Base-by-base conservation (phyloP, 208 protist genomes). In the Wallacemonas sp. region DNA sequence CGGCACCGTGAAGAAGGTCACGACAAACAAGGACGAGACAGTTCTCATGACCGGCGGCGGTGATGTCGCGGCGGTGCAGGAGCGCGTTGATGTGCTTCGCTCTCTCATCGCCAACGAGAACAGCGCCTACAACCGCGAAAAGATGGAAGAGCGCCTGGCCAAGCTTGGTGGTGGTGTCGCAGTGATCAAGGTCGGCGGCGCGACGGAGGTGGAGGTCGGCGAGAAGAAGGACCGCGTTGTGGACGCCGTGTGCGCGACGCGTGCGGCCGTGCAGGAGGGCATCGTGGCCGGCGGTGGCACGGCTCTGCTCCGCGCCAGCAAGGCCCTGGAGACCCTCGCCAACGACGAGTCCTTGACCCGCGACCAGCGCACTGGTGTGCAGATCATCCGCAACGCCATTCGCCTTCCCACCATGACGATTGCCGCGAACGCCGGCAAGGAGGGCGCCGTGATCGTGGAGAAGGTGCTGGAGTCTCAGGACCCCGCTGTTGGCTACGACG, bases 141-240 rank as follows among this genome's bases (percentile, higher is more conserved):
- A 99, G 83, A 73, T 99, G 12, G 77, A 99, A 78, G 97, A 99
- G 83, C 94, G 98, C 59, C 87, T 99, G 29, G 98, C 98, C 53
- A 99, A 99, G 78, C 92, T 99, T 22, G 79, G 78, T 27, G 97
- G 98, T 58, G 98, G 98, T 62, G 97, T 99, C 33, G 98, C 96
- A 22, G 91, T 99, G 27, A 94, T 99, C 80, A 96, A 96, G 67
- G 93, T 99, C 57, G 99, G 99, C 39, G 99, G 99, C 57, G 91
- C 86, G 19, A 97, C 90, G 15, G 98, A 99, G 78, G 96, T 99
- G 26, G 98, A 99, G 89, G 98, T 99, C 15, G 85, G 84, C 71
- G 99, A 99, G 90, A 99, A 98, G 91, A 99, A 99, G 85, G 99
- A 99, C 87, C 89, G 98, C 59, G 89, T 99, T 15, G 93, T 89